A percentile compares a stretch with the other conserved stretches of the same genome.
Conservation (phyloP, 176 grass and related monocot genomes). For the Eragrostis curvula region DNA sequence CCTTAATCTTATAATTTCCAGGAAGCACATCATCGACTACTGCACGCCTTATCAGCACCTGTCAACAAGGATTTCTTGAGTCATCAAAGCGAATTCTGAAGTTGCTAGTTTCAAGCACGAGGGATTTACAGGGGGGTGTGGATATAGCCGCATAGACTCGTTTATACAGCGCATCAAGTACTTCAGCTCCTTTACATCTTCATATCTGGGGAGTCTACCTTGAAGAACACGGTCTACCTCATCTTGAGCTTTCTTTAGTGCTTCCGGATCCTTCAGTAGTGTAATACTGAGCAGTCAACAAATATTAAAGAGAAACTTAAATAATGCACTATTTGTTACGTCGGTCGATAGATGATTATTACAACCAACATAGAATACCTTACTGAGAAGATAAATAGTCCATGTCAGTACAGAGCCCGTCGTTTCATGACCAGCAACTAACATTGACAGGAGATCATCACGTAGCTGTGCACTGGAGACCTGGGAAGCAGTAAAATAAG, state of each 20-base stretch:
- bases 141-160: conserved; percentile 99
- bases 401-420: conserved; percentile 97
- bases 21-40: conserved; percentile 91
- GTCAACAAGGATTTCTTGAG: conserved; percentile 45
- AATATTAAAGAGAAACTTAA: conserved; percentile 59
- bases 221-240: conserved; percentile 90
- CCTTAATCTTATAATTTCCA: conserved; percentile 85
- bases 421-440: conserved; percentile 99
- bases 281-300: conserved; percentile 67
- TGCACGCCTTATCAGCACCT: conserved; percentile 90
- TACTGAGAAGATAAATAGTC: conserved; percentile 96
- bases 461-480: conserved; percentile 86
- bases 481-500: conserved; percentile 44
- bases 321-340: conserved; percentile 37
- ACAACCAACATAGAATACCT: conserved; percentile 62
- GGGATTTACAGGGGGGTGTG: conserved; percentile 87
- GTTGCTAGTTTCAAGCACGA: conserved; percentile 43
- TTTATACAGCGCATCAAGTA: conserved; percentile 99
- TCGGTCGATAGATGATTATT: conserved; percentile 8
- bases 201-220: conserved; percentile 96
- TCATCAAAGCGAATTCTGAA: conserved; percentile 30
- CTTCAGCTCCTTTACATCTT: conserved; percentile 97
- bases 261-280: conserved; percentile 75
- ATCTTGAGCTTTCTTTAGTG: conserved; percentile 76
- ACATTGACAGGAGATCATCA: conserved; percentile 97